Evolutionary conservation across 257 asterid species (phyloP), one percentile per base, ranked within the genome.

Genomic region (Paraleonurus japonicus): DNA sequence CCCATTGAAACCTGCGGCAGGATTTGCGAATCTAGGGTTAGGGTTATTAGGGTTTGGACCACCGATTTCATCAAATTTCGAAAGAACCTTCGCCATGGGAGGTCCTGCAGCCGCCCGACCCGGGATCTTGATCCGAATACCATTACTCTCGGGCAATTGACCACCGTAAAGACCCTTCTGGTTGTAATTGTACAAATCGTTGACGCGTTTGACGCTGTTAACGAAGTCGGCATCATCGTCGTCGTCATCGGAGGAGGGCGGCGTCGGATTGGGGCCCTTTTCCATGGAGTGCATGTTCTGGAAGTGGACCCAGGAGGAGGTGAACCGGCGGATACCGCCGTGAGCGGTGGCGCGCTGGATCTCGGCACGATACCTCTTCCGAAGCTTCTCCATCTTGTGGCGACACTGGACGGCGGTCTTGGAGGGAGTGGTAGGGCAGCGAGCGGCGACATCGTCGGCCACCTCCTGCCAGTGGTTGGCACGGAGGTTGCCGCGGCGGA

Each of bases 321-420:
- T 79, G 76, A 79, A 88, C 0, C 96, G 84, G 55, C 85, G 67
- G 6, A 81, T 74, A 7, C 95, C 97, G 28, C 93, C 92, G 78
- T 81, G 87, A 0, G 96, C 85, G 43, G 89, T 86, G 70, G 98
- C 91, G 13, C 98, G 83, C 78, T 91, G 98, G 82, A 89, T 88
- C 92, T 95, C 99, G 13, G 86, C 80, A 17, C 99, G 92, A 72
- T 95, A 95, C 17, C 99, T 85, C 77, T 95, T 95, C 24, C 99
- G 74, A 17, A 95, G 95, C 89, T 95, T 95, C 88, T 95, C 99
- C 99, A 95, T 95, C 89, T 95, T 95, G 82, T 95, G 99, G 24
- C 98, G 96, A 74, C 99, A 92, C 94, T 95, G 99, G 7, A 95
- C 96, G 64, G 95, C 82, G 37, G 99, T 91, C 68, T 91, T 95